phyloP scores from a whole-genome alignment of 306 rosid genomes.

The Oxytropis ochrocephala region DNA sequence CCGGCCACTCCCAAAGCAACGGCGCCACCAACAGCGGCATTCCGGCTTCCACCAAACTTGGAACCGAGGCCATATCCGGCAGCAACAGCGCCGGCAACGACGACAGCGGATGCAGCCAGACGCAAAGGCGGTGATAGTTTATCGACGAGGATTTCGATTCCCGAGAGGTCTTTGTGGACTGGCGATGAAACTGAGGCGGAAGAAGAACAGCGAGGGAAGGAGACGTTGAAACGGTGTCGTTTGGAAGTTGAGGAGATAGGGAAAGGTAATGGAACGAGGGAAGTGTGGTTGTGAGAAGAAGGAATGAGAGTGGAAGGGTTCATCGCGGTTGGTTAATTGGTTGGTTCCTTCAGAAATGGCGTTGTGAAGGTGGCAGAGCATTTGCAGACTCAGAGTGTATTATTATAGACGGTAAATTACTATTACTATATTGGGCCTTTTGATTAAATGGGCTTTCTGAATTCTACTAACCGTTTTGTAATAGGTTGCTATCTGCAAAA shows the following conservation, averaged over 20 bases:
- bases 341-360: slow-evolving; percentile 33
- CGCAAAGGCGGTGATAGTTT: slow-evolving; percentile 61
- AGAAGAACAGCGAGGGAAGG: slow-evolving; percentile 44
- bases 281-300: slow-evolving; percentile 15
- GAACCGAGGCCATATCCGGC: slow-evolving; percentile 83
- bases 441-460: not conserved
- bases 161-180: slow-evolving; percentile 60
- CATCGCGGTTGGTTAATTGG: slow-evolving; percentile 23
- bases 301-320: slow-evolving; percentile 41
- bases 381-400: not conserved
- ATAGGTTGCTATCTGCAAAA: too few relatives aligned
- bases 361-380: slow-evolving; percentile 13
- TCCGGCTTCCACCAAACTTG: slow-evolving; percentile 44
- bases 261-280: slow-evolving; percentile 43
- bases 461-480: not conserved
- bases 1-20: slow-evolving; percentile 66
- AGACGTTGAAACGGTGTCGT: slow-evolving; percentile 62
- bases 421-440: not conserved
- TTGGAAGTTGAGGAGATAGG: not conserved
- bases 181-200: not conserved
- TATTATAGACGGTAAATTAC: not conserved
- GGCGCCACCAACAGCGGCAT: slow-evolving; percentile 72
- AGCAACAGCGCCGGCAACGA: slow-evolving; percentile 68
- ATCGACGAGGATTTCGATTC: slow-evolving; percentile 62
- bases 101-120: slow-evolving; percentile 60